These are phyloP conservation scores for Boechera retrofracta DNA, from an alignment of 345 rosid species.

Conservation along the genomic window DNA sequence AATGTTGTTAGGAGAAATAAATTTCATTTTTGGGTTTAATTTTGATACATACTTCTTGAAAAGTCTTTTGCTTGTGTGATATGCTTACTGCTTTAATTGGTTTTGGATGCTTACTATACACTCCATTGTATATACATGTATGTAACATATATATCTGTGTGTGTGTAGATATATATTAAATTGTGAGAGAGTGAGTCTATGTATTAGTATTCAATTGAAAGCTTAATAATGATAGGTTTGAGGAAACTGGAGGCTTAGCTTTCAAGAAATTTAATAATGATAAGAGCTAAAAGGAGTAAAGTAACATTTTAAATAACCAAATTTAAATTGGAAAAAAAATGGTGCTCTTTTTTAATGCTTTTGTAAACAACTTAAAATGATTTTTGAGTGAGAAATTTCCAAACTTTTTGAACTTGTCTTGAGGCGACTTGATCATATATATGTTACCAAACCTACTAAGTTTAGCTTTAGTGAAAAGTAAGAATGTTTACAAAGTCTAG, in stretches of 20 bases:
- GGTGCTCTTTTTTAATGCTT: conserved; percentile 3
- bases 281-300: conserved; percentile 35
- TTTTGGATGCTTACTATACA: conserved; percentile 40
- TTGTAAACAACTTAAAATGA: conserved; percentile 25
- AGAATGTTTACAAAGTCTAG: conserved; percentile 5
- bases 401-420: conserved; percentile 31
- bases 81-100: conserved; percentile 29
- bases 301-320: neutral
- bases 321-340: neutral
- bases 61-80: conserved; percentile 35
- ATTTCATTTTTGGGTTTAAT: conserved; percentile 1
- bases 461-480: conserved; percentile 33
- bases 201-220: conserved; percentile 38
- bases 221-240: conserved; percentile 37
- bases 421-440: conserved; percentile 31
- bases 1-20: conserved; percentile 32
- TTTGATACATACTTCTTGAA: conserved; percentile 34
- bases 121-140: conserved; percentile 24
- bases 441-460: conserved; percentile 34
- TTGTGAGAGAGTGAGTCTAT: conserved; percentile 37
- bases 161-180: neutral
- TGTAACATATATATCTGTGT: neutral
- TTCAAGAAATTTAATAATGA: conserved; percentile 46
- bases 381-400: conserved; percentile 45
- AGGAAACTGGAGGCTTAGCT: conserved; percentile 45